These are phyloP conservation scores for Pisolithus thermaeus DNA, from an alignment of 1,284 basidiomycete genomes.

Conservation along the genomic window DNA sequence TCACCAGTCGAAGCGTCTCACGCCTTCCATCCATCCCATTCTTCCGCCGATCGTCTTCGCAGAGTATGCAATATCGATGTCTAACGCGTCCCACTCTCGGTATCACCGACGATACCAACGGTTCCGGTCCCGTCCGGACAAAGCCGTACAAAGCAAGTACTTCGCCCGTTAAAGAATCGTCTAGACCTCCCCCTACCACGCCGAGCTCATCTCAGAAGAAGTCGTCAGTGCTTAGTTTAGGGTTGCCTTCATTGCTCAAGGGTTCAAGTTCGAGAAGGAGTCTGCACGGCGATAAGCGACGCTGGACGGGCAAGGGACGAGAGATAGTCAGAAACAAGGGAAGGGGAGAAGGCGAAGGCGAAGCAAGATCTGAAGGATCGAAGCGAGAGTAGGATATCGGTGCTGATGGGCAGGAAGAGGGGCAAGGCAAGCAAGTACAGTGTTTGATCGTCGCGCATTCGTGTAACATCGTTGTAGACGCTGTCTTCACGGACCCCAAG, in stretches of 20 bases:
- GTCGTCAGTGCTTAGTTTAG: slow-evolving; percentile 68
- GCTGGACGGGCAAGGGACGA: slow-evolving; percentile 40
- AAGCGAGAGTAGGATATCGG: slow-evolving; percentile 80
- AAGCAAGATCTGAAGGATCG: slow-evolving; percentile 80
- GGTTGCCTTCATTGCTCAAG: slow-evolving; percentile 77
- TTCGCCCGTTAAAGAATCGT: slow-evolving; percentile 51
- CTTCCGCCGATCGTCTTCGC: slow-evolving; percentile 88
- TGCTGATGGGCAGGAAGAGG: slow-evolving; percentile 82
- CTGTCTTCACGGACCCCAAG: slow-evolving; percentile 75
- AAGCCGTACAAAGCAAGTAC: slow-evolving; percentile 35
- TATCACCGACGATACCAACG: slow-evolving; percentile 51
- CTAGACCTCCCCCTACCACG: slow-evolving; percentile 47
- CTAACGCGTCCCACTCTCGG: slow-evolving; percentile 31
- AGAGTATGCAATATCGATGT: slow-evolving; percentile 67
- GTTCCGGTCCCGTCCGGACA: slow-evolving; percentile 37
- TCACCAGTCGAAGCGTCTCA: slow-evolving; percentile 71
- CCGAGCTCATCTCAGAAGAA: slow-evolving; percentile 65
- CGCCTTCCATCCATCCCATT: slow-evolving; percentile 95
- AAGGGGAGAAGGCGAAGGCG: slow-evolving; percentile 51
- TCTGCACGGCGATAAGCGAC: slow-evolving; percentile 68
- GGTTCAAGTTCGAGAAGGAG: slow-evolving; percentile 73
- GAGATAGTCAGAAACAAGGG: slow-evolving; percentile 38
- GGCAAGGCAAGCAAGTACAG: slow-evolving; percentile 80
- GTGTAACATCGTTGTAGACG: slow-evolving; percentile 47
- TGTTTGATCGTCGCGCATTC: slow-evolving; percentile 7